A percentile compares a stretch with the other conserved stretches of the same genome.
Conservation (phyloP, 352 stramenopile species). For the Phytophthora sp. region DNA sequence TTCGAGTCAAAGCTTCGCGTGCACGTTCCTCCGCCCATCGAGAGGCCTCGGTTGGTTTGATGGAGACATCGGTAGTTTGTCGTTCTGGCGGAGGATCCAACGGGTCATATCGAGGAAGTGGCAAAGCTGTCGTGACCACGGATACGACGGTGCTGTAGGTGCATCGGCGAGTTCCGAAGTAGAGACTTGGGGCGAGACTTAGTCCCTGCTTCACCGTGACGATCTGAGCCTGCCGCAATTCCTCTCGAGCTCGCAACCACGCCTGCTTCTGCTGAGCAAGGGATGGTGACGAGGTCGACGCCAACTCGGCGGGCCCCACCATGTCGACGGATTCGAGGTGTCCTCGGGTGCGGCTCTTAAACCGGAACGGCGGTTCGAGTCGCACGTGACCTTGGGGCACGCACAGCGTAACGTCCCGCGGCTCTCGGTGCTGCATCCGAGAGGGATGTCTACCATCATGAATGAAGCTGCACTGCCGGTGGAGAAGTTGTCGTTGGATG, state of each 20-base stretch:
- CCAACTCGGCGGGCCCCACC: constrained; percentile 1
- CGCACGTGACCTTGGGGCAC: not conserved
- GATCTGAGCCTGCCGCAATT: constrained; percentile 55
- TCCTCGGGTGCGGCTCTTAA: constrained; percentile 16
- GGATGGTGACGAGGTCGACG: not conserved
- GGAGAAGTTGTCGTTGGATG: not conserved
- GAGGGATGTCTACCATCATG: constrained; percentile 10
- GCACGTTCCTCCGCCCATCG: constrained; percentile 29
- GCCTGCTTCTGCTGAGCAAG: constrained; percentile 39
- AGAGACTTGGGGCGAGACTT: constrained; percentile 58
- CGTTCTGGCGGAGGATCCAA: not conserved
- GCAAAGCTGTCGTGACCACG: constrained; percentile 60
- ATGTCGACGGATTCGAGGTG: constrained; percentile 22
- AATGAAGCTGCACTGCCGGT: not conserved
- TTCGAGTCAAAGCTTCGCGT: constrained; percentile 2
- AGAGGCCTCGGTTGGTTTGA: constrained; percentile 10
- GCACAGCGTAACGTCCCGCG: constrained; percentile 17
- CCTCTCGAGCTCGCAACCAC: constrained; percentile 58
- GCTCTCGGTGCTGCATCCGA: not conserved
- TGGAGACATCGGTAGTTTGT: not conserved
- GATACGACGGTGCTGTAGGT: constrained; percentile 80
- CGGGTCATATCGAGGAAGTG: constrained; percentile 36
- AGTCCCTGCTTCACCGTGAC: constrained; percentile 66
- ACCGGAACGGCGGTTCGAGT: constrained; percentile 26
- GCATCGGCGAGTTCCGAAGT: constrained; percentile 74